These are phyloP conservation scores for Ramaria rubella DNA, from an alignment of 768 basidiomycete genomes.

Conservation along the genomic window DNA sequence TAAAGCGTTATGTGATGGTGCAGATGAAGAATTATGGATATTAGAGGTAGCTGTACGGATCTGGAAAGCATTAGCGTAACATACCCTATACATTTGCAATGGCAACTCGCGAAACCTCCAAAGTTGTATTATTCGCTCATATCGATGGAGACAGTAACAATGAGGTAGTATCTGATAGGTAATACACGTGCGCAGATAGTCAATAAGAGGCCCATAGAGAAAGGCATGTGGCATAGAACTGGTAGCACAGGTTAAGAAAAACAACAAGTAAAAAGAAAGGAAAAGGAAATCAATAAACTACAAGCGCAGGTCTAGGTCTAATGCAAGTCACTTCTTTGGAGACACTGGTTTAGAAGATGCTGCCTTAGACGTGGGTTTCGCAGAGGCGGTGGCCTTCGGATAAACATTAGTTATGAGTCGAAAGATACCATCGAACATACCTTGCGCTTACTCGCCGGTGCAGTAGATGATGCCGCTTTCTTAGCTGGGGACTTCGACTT, in stretches of 20 bases:
- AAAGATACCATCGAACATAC: constrained; percentile 14
- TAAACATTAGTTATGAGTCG: neutral
- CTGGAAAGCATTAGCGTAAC: constrained; percentile 46
- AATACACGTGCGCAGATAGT: neutral
- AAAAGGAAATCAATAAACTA: neutral
- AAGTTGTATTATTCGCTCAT: too few relatives aligned
- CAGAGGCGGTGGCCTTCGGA: neutral
- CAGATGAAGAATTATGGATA: constrained; percentile 94
- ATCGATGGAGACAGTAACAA: neutral
- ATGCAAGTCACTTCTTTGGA: constrained; percentile 13
- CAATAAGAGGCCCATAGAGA: neutral
- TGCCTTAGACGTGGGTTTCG: constrained; percentile 25
- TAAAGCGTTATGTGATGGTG: constrained; percentile 92
- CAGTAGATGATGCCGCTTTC: constrained; percentile 20
- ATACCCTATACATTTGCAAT: neutral
- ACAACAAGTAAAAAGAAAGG: neutral
- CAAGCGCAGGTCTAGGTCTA: neutral
- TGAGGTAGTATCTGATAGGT: neutral
- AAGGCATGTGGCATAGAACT: constrained; percentile 2
- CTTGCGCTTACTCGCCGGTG: constrained; percentile 15
- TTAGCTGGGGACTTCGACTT: constrained; percentile 22
- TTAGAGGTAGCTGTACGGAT: constrained; percentile 81
- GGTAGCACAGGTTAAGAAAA: neutral
- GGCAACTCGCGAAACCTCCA: neutral
- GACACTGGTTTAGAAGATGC: constrained; percentile 18